phyloP scores from a whole-genome alignment of 1,284 basidiomycete species.

The Trichosporon faecale region DNA sequence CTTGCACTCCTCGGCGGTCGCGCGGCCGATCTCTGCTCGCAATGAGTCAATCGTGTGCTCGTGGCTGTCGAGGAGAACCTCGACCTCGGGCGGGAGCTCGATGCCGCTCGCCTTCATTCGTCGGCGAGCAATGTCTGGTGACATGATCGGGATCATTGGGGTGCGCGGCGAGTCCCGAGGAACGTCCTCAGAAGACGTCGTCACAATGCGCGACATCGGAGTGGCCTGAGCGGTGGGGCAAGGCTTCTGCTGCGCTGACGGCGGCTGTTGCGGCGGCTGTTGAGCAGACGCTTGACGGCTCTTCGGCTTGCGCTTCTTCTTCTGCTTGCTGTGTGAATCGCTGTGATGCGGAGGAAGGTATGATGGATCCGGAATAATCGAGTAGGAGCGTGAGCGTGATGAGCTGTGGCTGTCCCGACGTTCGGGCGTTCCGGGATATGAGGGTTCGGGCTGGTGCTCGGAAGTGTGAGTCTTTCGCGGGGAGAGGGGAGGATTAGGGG shows the following conservation, averaged over 20 bases:
- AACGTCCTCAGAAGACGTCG: constrained; percentile 18
- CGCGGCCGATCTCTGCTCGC: constrained; percentile 42
- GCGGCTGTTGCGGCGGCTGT: background rate
- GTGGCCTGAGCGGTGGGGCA: background rate
- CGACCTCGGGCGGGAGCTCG: constrained; percentile 30
- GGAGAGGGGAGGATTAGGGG: background rate
- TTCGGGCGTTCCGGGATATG: background rate
- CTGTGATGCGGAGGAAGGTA: constrained; percentile 30
- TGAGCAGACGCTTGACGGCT: background rate
- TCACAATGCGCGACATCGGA: constrained; percentile 7
- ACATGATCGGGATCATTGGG: constrained; percentile 3
- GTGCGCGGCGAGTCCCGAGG: background rate
- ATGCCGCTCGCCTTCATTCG: constrained; percentile 28
- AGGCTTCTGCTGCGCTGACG: background rate
- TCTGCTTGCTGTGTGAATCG: constrained; percentile 19
- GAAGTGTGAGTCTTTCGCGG: background rate
- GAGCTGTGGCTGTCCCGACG: background rate
- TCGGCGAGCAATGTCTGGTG: constrained; percentile 20
- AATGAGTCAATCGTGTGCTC: constrained; percentile 43
- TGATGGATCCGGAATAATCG: constrained; percentile 43
- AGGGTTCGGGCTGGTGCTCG: background rate
- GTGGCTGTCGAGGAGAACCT: constrained; percentile 34
- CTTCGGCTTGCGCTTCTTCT: constrained; percentile 41
- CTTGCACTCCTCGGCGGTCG: constrained; percentile 45
- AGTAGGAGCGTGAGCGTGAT: constrained; percentile 16